Base-by-base conservation (phyloP, 208 protist genomes). In the Trypanosoma avium region DNA sequence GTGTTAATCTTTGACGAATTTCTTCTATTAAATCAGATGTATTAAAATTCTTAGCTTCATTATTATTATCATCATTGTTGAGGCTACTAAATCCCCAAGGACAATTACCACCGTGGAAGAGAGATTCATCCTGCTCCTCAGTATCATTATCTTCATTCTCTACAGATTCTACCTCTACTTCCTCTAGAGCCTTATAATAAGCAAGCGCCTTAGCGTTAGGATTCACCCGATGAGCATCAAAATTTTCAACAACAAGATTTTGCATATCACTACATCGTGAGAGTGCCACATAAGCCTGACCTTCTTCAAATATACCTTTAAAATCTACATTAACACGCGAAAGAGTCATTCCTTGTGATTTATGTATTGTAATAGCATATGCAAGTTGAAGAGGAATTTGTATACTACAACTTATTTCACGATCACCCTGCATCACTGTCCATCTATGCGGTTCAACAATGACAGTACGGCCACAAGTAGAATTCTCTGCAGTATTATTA, bases 361-460 rank as follows among this genome's bases (percentile, higher is more conserved):
- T 99, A 79, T 99, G 97, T 48, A 98, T 97, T 8, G 97, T 98
- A 53, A 98, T 87, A 29, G 95, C 95, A 80, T 97, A 99, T 38
- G 96, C 97, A 7, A 98, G 81, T n/a, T 84, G 86, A 2, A 99
- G 81, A 33, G 97, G 97, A 13, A 99, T 83, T 70, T 95, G 90
- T 22, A 81, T 73, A 22, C 63, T 77, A 64, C 69, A 73, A 8
- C 79, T 75, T 13, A 88, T 38, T 42, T 77, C 67, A 21, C 45
- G 19, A 17, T 82, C 75, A 27, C 86, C 89, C 27, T 79, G 70
- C 67, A 63, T 71, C 62, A 88, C 81, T 32, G 67, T 71, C 86
- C 90, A 95, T 42, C 78, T 61, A 61, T 88, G 82, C 43, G 90
- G 90, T 67, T 93, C 86, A 27, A 95, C 73, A 10, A 92, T 74